A percentile compares a stretch with the other conserved stretches of the same genome.
Evolutionary conservation across 2,329 filamentous ascomycete genomes (phyloP).

Genomic region (Talaromyces sp.): DNA sequence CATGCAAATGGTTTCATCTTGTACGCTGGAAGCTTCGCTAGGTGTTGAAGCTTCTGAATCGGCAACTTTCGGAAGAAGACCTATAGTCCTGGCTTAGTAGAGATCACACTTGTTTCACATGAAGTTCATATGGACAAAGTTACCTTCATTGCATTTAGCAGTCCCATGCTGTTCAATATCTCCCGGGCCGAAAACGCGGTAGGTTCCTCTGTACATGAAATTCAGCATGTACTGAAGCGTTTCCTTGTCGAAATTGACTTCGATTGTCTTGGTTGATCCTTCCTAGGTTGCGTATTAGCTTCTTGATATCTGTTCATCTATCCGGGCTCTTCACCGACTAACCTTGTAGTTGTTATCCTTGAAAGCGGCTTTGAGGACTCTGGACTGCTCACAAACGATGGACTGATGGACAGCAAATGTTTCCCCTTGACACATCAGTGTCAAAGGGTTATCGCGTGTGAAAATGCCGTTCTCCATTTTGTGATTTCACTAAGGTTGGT

Average conservation of each 20-base stretch:
- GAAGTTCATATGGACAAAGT: neutral
- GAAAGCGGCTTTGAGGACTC: neutral
- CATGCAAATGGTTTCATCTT: too few species aligned
- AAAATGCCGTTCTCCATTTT: neutral
- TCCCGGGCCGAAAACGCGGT: neutral
- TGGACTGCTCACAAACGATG: neutral
- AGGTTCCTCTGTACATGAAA: neutral
- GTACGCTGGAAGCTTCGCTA: too few species aligned
- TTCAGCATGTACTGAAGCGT: neutral
- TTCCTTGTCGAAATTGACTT: neutral
- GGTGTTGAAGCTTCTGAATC: too few species aligned
- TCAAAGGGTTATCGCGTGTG: neutral
- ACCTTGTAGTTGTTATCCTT: neutral
- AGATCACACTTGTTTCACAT: neutral
- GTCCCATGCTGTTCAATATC: neutral
- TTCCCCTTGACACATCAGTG: neutral
- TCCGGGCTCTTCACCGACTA: neutral
- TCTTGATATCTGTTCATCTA: neutral
- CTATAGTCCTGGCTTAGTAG: neutral
- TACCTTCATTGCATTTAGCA: neutral
- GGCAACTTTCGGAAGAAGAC: too few species aligned
- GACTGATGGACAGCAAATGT: neutral
- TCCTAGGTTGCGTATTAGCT: neutral
- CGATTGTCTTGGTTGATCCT: neutral
- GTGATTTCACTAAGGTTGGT: neutral